Evolutionary conservation across 2,329 filamentous ascomycete species (phyloP).

Genomic region (Zymoseptoria crescenta): DNA sequence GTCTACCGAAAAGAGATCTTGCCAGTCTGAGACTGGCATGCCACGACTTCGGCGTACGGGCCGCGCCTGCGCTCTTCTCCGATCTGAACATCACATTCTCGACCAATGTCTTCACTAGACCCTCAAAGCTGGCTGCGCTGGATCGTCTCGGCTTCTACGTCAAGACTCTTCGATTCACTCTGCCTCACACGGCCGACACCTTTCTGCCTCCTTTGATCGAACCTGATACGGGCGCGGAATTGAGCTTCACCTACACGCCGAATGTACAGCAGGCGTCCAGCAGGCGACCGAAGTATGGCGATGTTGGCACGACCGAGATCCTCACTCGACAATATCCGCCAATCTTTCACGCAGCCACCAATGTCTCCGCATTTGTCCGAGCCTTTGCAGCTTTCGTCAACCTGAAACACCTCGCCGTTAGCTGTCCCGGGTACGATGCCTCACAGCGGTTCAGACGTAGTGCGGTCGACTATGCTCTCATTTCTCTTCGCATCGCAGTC

Average conservation of each 20-base stretch:
- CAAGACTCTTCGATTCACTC: conserved; percentile 67
- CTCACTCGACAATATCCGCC: conserved; percentile 82
- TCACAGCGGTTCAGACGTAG: conserved; percentile 63
- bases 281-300: conserved; percentile 67
- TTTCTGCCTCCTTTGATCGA: conserved; percentile 81
- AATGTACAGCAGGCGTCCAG: conserved; percentile 51
- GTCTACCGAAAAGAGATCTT: conserved; percentile 36
- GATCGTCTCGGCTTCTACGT: conserved; percentile 71
- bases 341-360: conserved; percentile 81
- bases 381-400: conserved; percentile 62
- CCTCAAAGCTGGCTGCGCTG: conserved; percentile 64
- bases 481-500: conserved; percentile 75
- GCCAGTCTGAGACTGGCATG: conserved; percentile 55
- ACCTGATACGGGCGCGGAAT: conserved; percentile 66
- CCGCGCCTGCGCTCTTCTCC: conserved; percentile 62
- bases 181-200: conserved; percentile 69
- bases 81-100: conserved; percentile 64
- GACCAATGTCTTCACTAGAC: conserved; percentile 66
- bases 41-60: conserved; percentile 61
- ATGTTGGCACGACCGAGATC: conserved; percentile 68
- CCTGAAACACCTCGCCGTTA: conserved; percentile 66
- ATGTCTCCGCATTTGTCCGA: conserved; percentile 74
- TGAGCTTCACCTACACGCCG: conserved; percentile 74
- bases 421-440: conserved; percentile 63
- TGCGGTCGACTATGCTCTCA: conserved; percentile 80